A percentile compares a stretch with the other conserved stretches of the same genome.
phyloP scores from a whole-genome alignment of 257 asterid genomes.

The Knoxia roxburghii region DNA sequence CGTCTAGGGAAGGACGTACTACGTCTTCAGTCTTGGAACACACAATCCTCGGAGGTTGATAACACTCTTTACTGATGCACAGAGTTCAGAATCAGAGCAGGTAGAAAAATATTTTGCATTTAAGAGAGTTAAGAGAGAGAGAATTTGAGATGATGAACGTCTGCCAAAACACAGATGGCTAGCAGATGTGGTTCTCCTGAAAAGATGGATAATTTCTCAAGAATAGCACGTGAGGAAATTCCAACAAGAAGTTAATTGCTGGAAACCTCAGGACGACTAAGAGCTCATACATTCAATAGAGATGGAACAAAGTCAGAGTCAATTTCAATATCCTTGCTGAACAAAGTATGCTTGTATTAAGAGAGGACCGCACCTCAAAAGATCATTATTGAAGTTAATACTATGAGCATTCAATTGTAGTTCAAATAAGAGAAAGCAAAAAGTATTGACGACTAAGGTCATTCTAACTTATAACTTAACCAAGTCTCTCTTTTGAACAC shows the following conservation, averaged over 20 bases:
- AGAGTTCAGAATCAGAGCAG: slow-evolving; percentile 37
- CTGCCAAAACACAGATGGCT: slow-evolving; percentile 49
- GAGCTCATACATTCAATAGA: not conserved
- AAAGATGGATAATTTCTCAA: slow-evolving; percentile 59
- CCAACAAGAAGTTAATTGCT: slow-evolving; percentile 30
- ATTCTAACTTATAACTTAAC: too few species aligned
- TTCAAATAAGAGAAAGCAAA: too few species aligned
- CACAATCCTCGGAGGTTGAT: too few species aligned
- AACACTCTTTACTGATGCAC: slow-evolving; percentile 50
- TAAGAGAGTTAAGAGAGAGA: slow-evolving; percentile 50
- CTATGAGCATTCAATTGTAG: too few species aligned
- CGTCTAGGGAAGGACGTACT: too few species aligned
- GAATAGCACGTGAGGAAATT: slow-evolving; percentile 60
- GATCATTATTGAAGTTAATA: too few species aligned
- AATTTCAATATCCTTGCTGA: too few species aligned
- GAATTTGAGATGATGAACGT: slow-evolving; percentile 48
- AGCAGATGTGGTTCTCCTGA: slow-evolving; percentile 50
- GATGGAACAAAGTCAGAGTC: not conserved
- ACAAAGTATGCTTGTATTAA: too few species aligned
- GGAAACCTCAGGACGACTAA: slow-evolving; percentile 11
- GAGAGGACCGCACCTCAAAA: too few species aligned
- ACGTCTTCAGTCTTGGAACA: too few species aligned
- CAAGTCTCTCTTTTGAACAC: too few species aligned
- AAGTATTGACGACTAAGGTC: too few species aligned
- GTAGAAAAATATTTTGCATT: slow-evolving; percentile 45